Evolutionary conservation across 208 protist species (phyloP).

Genomic region (Leishmania guyanensis): DNA sequence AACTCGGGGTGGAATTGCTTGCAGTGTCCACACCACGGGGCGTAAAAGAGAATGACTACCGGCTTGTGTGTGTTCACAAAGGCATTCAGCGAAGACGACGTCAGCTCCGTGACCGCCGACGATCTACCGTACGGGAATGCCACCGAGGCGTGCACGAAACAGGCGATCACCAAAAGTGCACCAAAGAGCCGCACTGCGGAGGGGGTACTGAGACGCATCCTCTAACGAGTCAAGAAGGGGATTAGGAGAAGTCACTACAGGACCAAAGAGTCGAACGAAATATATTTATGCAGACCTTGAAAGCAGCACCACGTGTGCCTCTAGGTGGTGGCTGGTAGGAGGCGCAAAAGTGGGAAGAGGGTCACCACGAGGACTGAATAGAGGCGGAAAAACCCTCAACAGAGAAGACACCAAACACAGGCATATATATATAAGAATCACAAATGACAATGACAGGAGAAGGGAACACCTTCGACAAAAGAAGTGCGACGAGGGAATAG

Average conservation of each 20-base stretch:
- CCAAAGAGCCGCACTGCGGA: slow-evolving; percentile 11
- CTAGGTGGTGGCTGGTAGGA: neutral
- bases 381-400: neutral
- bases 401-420: neutral
- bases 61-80: slow-evolving; percentile 92
- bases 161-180: slow-evolving; percentile 13
- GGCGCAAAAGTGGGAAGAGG: neutral
- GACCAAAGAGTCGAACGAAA: neutral
- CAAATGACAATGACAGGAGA: neutral
- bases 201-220: neutral
- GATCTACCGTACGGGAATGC: slow-evolving; percentile 66
- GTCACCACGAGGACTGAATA: neutral
- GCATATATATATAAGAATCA: slow-evolving; percentile 3
- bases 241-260: neutral
- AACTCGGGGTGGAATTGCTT: slow-evolving; percentile 89
- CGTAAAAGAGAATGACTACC: slow-evolving; percentile 93
- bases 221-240: neutral
- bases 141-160: neutral
- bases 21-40: slow-evolving; percentile 97
- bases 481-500: neutral
- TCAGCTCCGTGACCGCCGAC: slow-evolving; percentile 80
- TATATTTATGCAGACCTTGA: neutral
- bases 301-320: neutral
- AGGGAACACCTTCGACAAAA: neutral
- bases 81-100: slow-evolving; percentile 43